Evolutionary conservation across 2,329 filamentous ascomycete species (phyloP), one percentile per base, ranked within the genome.

Genomic region (Rhynchosporium graminicola): DNA sequence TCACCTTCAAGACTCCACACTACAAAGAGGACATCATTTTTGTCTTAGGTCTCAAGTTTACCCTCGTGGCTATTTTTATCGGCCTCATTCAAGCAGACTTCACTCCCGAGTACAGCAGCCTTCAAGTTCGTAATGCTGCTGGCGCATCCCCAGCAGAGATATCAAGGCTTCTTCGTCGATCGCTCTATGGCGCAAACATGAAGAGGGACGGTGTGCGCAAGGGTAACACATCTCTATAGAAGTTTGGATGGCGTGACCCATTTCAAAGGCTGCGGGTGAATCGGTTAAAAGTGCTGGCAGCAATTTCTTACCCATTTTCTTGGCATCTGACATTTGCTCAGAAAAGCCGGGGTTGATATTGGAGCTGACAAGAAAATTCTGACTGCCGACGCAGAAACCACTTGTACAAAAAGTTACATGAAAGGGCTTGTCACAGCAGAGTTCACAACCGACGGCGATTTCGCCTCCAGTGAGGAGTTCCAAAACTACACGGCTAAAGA

Each of bases 321-420:
- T 36, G 10, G 26, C 40, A 31, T 51, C 20, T 50, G 9, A 40
- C 12, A 29, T 38, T 46, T 9, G 3, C n/a, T 36, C 31, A 61
- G 59, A 15, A 59, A 68, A 31, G 5, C 33, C 33, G 33, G 33
- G 9, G 48, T 28, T 9, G 45, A 57, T 38, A 57, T 26, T 10
- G 45, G 66, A 12, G 64, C 70, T 1, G 62, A 61, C 2, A 72
- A 70, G 6, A 59, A 69, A 10, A 61, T 70, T 3, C 47, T 70
- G 8, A 47, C 52, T 12, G 67, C 63, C 26, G 66, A 71, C 3
- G 67, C 82, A n/a, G 74, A 80, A 55, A 76, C 82, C 40, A 73
- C 74, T 10, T 83, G 81, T 69, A 75, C 73, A 3, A 79, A 73
- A 4, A 84, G 82, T 67, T 84, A 84, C 68, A 70, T 83, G 60